A percentile compares a stretch with the other conserved stretches of the same genome.
These are phyloP conservation scores for Coemansia sp. DNA, from an alignment of 192 early-diverging fungal species.

Conservation along the genomic window DNA sequence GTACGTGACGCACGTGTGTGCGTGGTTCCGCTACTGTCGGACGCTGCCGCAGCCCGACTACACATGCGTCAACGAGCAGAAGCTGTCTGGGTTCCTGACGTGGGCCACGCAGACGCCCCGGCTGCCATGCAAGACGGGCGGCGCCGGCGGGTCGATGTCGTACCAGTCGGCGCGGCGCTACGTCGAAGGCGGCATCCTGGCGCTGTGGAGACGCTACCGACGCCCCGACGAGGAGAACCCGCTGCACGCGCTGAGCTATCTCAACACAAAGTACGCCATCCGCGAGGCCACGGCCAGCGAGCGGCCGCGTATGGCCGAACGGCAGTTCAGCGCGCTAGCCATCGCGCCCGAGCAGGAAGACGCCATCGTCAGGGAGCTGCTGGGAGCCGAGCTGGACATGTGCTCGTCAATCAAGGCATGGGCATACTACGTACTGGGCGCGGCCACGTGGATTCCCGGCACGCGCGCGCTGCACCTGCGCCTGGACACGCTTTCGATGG, in stretches of 20 bases:
- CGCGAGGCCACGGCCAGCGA: slow-evolving; percentile 50
- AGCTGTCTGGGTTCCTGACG: slow-evolving; percentile 52
- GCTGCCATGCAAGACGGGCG: slow-evolving; percentile 49
- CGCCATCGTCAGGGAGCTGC: slow-evolving; percentile 31
- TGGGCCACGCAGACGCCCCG: slow-evolving; percentile 55
- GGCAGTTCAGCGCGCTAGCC: slow-evolving; percentile 36
- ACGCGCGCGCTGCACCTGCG: slow-evolving; percentile 47
- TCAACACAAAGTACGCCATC: slow-evolving; percentile 55
- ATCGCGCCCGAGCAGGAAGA: slow-evolving; percentile 42
- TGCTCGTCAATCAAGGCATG: slow-evolving; percentile 39
- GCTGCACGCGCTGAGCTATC: slow-evolving; percentile 51
- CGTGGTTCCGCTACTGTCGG: slow-evolving; percentile 55
- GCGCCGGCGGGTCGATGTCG: slow-evolving; percentile 50
- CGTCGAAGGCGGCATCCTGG: slow-evolving; percentile 54
- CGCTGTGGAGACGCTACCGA: slow-evolving; percentile 52
- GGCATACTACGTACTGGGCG: slow-evolving; percentile 52
- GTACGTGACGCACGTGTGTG: slow-evolving; percentile 52
- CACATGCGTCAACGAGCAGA: slow-evolving; percentile 49
- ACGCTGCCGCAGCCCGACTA: slow-evolving; percentile 49
- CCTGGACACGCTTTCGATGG: slow-evolving; percentile 47
- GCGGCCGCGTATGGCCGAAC: slow-evolving; percentile 38
- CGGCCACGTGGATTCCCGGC: slow-evolving; percentile 50
- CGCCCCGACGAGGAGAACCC: slow-evolving; percentile 46
- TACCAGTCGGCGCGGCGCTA: slow-evolving; percentile 54
- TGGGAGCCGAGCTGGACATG: slow-evolving; percentile 22